Percentiles rank a stretch among this genome's conserved stretches.
These are phyloP conservation scores for Tagetes erecta DNA, from an alignment of 129 eudicot genomes.

Conservation along the genomic window DNA sequence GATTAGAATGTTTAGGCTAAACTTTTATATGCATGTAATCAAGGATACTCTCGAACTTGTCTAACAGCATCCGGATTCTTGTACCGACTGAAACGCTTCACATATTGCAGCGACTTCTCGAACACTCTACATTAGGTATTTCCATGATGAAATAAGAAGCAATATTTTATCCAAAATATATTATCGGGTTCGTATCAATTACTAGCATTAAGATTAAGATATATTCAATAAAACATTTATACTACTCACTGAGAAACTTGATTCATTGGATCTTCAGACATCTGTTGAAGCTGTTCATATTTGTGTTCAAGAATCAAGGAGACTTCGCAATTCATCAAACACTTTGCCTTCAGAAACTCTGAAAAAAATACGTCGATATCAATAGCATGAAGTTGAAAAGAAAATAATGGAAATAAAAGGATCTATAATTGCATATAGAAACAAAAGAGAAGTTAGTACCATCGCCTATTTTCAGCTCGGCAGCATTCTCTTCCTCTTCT, in stretches of 20 bases:
- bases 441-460: slow-evolving; percentile 38
- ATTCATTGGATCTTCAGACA: slow-evolving; percentile 86
- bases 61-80: slow-evolving; percentile 93
- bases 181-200: background rate
- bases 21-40: background rate
- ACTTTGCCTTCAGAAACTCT: slow-evolving; percentile 96
- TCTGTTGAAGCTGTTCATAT: slow-evolving; percentile 88
- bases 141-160: too few relatives aligned
- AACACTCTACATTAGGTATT: slow-evolving; percentile 54
- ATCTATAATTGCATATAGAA: background rate
- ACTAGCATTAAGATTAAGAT: background rate
- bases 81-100: slow-evolving; percentile 94
- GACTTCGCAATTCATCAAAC: slow-evolving; percentile 95
- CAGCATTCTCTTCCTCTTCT: slow-evolving; percentile 97
- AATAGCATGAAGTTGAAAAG: background rate
- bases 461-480: slow-evolving; percentile 94
- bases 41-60: slow-evolving; percentile 98
- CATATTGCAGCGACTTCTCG: slow-evolving; percentile 94
- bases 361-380: slow-evolving; percentile 16
- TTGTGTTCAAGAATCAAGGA: slow-evolving; percentile 84
- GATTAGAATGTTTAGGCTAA: background rate
- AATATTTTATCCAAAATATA: too few relatives aligned
- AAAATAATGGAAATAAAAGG: background rate
- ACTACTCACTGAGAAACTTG: slow-evolving; percentile 80
- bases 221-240: slow-evolving; percentile 1